phyloP scores from a whole-genome alignment of 331 rosid genomes.

The Ulmus americana region DNA sequence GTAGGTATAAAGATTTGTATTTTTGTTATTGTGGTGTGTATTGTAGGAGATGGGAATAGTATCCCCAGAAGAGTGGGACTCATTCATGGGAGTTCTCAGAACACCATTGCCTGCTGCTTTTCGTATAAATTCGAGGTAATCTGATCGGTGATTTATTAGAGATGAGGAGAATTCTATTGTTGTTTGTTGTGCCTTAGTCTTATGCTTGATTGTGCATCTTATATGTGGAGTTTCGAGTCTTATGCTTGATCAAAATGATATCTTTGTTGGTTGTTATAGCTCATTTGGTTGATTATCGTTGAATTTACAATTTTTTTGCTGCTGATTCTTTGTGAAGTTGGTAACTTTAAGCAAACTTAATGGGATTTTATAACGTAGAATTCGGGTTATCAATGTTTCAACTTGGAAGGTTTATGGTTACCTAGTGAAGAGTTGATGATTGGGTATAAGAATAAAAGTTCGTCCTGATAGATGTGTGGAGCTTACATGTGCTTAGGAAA shows the following conservation, averaged over 20 bases:
- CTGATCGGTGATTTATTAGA: background rate
- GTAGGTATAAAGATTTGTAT: background rate
- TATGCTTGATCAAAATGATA: too few relatives aligned
- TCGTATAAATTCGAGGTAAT: conserved; percentile 76
- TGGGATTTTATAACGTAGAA: background rate
- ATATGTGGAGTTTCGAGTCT: too few relatives aligned
- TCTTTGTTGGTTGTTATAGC: too few relatives aligned
- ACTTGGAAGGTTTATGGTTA: too few relatives aligned
- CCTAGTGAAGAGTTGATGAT: too few relatives aligned
- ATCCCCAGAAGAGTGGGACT: conserved; percentile 57
- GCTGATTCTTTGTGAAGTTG: background rate
- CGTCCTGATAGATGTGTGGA: too few relatives aligned
- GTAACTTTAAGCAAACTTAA: background rate
- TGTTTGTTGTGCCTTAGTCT: too few relatives aligned
- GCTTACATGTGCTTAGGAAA: too few relatives aligned
- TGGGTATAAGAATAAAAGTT: too few relatives aligned
- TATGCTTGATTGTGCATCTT: too few relatives aligned
- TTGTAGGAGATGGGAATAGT: conserved; percentile 59
- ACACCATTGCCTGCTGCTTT: conserved; percentile 84
- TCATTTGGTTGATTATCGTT: background rate
- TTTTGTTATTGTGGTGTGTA: background rate
- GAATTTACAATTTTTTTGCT: background rate
- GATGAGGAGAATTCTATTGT: too few relatives aligned
- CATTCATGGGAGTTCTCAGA: conserved; percentile 60
- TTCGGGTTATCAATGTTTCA: too few relatives aligned